These are phyloP conservation scores for Aegilops umbellulata DNA, from an alignment of 176 grass and related monocot genomes.

Conservation along the genomic window DNA sequence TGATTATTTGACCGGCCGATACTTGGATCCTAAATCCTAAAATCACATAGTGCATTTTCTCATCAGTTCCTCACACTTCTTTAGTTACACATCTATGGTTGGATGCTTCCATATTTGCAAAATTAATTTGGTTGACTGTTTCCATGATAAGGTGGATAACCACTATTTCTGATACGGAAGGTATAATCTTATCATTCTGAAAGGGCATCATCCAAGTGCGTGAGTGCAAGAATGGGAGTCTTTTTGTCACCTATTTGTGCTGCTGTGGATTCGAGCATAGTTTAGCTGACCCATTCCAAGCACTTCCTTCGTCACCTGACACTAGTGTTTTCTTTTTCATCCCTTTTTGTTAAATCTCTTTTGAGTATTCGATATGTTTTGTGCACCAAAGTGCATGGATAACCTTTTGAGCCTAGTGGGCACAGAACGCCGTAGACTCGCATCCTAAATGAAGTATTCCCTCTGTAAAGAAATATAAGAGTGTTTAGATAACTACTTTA, in stretches of 20 bases:
- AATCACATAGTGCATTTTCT: neutral
- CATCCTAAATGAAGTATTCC: no score
- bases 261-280: constrained; percentile 1
- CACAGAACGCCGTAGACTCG: neutral
- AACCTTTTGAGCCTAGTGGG: neutral
- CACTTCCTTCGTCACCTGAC: neutral
- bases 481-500: no score
- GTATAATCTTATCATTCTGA: constrained; percentile 27
- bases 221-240: neutral
- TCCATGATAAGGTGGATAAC: neutral
- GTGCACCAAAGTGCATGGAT: neutral
- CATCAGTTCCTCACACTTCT: neutral
- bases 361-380: neutral
- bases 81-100: neutral
- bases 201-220: constrained; percentile 3
- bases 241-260: neutral
- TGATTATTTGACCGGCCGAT: neutral
- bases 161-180: neutral
- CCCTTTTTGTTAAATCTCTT: neutral
- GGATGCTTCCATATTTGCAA: neutral
- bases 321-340: neutral
- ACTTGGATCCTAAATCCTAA: neutral
- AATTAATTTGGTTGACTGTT: neutral
- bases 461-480: no score
- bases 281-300: constrained; percentile 2